phyloP scores from a whole-genome alignment of 352 stramenopile genomes.

The Phytopythium mirpurense region DNA sequence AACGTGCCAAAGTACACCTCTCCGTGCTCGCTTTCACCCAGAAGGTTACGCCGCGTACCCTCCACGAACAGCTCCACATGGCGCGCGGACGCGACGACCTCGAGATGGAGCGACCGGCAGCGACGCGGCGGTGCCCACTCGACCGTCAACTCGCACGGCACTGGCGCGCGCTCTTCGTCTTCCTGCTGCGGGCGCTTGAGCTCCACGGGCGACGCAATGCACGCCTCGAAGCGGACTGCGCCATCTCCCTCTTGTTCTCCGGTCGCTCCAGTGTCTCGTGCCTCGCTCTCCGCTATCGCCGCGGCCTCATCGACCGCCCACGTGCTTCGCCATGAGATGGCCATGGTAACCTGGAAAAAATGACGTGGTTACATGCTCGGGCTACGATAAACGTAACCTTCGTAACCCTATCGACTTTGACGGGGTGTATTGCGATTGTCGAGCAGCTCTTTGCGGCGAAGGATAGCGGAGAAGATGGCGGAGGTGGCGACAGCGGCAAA shows the following conservation, averaged over 20 bases:
- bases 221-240: neutral
- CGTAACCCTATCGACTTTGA: too few species aligned
- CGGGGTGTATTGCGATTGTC: too few species aligned
- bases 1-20: constrained; percentile 77
- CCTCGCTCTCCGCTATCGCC: constrained; percentile 1
- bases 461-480: too few species aligned
- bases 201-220: neutral
- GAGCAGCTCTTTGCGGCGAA: too few species aligned
- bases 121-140: constrained; percentile 31
- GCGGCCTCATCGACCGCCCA: neutral
- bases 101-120: constrained; percentile 42
- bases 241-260: neutral
- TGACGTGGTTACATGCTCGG: neutral
- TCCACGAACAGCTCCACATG: constrained; percentile 65
- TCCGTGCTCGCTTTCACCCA: constrained; percentile 52
- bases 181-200: neutral
- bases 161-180: neutral
- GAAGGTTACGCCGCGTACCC: constrained; percentile 40
- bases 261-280: neutral
- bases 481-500: neutral
- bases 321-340: constrained; percentile 2
- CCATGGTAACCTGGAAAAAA: too few species aligned
- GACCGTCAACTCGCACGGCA: constrained; percentile 38
- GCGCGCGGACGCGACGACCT: constrained; percentile 53
- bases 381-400: neutral